phyloP scores from a whole-genome alignment of 352 stramenopile species.

The Pythium monospermum region DNA sequence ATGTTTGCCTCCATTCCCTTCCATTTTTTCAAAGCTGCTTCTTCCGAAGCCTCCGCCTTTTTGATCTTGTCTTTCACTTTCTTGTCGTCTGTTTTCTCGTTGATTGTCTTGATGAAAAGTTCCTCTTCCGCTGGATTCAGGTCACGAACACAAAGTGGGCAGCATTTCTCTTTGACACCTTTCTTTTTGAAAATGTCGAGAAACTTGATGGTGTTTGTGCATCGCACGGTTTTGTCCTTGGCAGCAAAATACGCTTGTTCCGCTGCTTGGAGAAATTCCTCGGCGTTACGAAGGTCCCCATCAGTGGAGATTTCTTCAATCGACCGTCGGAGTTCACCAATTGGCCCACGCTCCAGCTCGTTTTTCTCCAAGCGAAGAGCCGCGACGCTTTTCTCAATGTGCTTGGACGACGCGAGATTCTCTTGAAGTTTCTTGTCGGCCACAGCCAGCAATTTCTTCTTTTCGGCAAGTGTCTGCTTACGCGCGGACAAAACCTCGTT shows the following conservation, averaged over 20 bases:
- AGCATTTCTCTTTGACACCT: conserved; percentile 73
- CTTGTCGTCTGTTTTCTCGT: conserved; percentile 68
- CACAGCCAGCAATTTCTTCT: conserved; percentile 24
- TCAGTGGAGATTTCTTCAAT: conserved; percentile 43
- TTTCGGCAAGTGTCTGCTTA: conserved; percentile 17
- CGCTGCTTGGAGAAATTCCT: conserved; percentile 40
- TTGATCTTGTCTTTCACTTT: conserved; percentile 78
- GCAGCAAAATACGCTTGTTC: conserved; percentile 68
- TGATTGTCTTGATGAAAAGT: conserved; percentile 54
- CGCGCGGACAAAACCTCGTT: conserved; percentile 23
- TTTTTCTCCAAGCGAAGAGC: conserved; percentile 37
- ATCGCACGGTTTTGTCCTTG: conserved; percentile 77
- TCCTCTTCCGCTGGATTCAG: conserved; percentile 56
- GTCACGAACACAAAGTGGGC: conserved; percentile 61
- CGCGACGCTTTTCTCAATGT: conserved; percentile 38
- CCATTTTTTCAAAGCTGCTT: conserved; percentile 39
- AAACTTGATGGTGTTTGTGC: conserved; percentile 81
- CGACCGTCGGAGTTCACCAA: conserved; percentile 43
- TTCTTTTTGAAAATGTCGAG: conserved; percentile 84
- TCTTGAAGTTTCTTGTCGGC: conserved; percentile 48
- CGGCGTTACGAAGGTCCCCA: conserved; percentile 40
- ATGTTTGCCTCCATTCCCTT: conserved; percentile 53
- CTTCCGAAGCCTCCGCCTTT: conserved; percentile 52
- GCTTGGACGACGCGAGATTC: conserved; percentile 43
- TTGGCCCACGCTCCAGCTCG: conserved; percentile 47